These are phyloP conservation scores for Ophiostoma sp. DNA, from an alignment of 2,329 filamentous ascomycete species.

Conservation along the genomic window DNA sequence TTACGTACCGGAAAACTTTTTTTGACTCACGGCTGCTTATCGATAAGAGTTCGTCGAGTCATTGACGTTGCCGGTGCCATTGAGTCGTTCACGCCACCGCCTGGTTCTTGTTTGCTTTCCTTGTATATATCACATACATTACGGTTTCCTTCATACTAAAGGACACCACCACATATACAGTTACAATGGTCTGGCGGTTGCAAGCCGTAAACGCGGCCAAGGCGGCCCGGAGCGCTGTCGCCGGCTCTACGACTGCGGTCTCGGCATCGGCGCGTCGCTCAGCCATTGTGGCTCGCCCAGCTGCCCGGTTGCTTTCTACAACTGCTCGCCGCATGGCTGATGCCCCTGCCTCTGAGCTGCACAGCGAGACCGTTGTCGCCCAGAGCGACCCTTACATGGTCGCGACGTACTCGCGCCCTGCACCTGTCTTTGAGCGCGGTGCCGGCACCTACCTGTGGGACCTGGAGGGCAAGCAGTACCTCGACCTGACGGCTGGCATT, in stretches of 20 bases:
- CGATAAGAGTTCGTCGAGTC: constrained; percentile 17
- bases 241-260: neutral
- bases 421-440: constrained; percentile 83
- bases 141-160: neutral
- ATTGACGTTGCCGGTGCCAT: neutral
- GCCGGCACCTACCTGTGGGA: constrained; percentile 87
- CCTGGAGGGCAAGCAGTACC: constrained; percentile 77
- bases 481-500: constrained; percentile 94
- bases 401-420: constrained; percentile 84
- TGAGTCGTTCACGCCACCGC: neutral
- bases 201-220: constrained; percentile 21
- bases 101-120: neutral
- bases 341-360: constrained; percentile 13
- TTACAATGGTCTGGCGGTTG: constrained; percentile 18
- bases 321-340: neutral
- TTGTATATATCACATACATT: neutral
- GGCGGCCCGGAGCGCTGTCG: constrained; percentile 18
- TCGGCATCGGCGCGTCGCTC: constrained; percentile 7
- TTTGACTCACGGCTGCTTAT: constrained; percentile 22
- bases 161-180: neutral
- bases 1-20: constrained; percentile 15
- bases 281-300: constrained; percentile 16
- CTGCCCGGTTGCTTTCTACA: constrained; percentile 10
- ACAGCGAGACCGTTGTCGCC: constrained; percentile 65
- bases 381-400: constrained; percentile 86